These are phyloP conservation scores for Torulaspora pretoriensis DNA, from an alignment of 1,139 yeast species.

Conservation along the genomic window DNA sequence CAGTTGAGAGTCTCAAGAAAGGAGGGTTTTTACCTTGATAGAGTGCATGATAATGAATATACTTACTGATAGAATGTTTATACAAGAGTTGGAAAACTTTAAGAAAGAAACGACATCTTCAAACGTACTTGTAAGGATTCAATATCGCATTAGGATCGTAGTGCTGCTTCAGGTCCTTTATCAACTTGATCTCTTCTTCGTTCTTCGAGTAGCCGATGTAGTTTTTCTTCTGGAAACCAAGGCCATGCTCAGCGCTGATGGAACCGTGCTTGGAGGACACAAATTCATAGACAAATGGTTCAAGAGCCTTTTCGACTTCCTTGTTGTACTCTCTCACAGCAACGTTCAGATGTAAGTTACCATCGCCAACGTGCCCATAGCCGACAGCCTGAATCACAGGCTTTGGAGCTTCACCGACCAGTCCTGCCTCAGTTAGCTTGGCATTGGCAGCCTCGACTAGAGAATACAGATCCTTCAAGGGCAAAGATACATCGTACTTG, in stretches of 20 bases:
- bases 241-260: conserved; percentile 94
- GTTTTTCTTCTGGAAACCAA: conserved; percentile 92
- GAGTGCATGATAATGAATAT: neutral
- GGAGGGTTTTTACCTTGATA: conserved; percentile 22
- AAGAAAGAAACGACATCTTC: neutral
- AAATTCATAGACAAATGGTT: conserved; percentile 94
- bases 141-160: conserved; percentile 87
- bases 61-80: conserved; percentile 1
- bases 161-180: conserved; percentile 69
- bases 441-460: conserved; percentile 70
- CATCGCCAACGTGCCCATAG: conserved; percentile 96
- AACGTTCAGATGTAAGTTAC: conserved; percentile 87
- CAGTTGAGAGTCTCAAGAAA: conserved; percentile 41
- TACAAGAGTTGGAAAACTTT: neutral
- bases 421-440: conserved; percentile 51
- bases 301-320: conserved; percentile 70
- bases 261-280: conserved; percentile 75
- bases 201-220: conserved; percentile 81
- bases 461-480: conserved; percentile 71
- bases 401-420: conserved; percentile 54
- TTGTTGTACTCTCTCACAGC: conserved; percentile 80
- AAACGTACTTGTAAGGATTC: conserved; percentile 86
- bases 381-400: conserved; percentile 90
- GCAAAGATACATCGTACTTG: conserved; percentile 92
- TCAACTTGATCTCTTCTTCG: conserved; percentile 60